Evolutionary conservation across 345 rosid species (phyloP), one percentile per base, ranked within the genome.

Genomic region (Clarkia xantiana): DNA sequence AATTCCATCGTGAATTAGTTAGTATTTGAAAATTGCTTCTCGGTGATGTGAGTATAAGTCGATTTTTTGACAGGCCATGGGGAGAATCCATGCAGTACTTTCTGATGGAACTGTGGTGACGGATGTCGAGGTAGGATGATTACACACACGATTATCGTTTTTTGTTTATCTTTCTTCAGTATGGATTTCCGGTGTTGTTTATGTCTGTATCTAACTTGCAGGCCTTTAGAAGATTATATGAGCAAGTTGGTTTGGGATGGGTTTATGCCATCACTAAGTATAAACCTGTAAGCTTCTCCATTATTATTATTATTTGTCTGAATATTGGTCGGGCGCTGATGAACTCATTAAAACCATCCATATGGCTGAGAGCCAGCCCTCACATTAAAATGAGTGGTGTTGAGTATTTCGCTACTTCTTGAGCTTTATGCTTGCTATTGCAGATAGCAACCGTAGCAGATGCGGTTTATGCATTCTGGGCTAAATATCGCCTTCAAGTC

Each of bases 181-280:
- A 13, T 18, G 19, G 8, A 9, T 49, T 49, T 29, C 17, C 53
- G 38, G 53, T 40, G 23, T 2, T 53, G 41, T 39, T 34, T 36
- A 6, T 25, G 0, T 0, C 41, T 51, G 36, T 1, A 7, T n/a
- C n/a, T n/a, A n/a, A n/a, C 70, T n/a, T 67, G 67, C 76, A 85
- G 95, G 97, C 97, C 52, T 85, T 89, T 66, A 75, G 87, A 63
- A 79, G 59, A 62, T 52, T 82, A 34, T 85, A 82, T 64, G 94
- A 85, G 64, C 76, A 77, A 58, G 94, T 82, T 66, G 95, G 90
- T 34, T 90, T 85, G 46, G 95, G 94, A 49, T 89, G 87, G 97
- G 80, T 85, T 49, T 89, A 89, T 64, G 74, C 87, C 56, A 62
- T 89, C 55, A 85, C 95, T 10, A 82, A 85, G 75, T 82, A 72